Percentiles rank a stretch among this genome's conserved stretches.
Evolutionary conservation across 2,329 filamentous ascomycete genomes (phyloP).

Genomic region (Capronia epimyces): DNA sequence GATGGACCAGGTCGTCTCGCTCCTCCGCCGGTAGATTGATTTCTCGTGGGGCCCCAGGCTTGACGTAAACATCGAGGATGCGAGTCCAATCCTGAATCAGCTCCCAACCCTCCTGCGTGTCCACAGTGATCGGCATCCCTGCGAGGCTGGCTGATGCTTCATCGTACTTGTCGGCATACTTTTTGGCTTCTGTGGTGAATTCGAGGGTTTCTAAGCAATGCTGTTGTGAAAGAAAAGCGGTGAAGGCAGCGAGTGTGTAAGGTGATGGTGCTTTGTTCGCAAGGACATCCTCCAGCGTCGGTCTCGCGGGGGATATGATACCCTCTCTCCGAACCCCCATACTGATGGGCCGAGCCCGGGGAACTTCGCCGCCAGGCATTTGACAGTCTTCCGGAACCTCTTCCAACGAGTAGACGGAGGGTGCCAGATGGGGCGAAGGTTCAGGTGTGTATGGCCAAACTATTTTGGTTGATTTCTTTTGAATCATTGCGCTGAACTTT

Average conservation of each 20-base stretch:
- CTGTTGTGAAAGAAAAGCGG: conserved; percentile 93
- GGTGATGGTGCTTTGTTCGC: conserved; percentile 78
- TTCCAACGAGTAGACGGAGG: conserved; percentile 37
- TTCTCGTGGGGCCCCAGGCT: conserved; percentile 76
- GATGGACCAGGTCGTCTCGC: conserved; percentile 69
- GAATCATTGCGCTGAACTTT: conserved; percentile 29
- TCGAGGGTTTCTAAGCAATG: conserved; percentile 95
- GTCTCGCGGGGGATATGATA: conserved; percentile 50
- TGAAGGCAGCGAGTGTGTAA: conserved; percentile 88
- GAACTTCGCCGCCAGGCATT: conserved; percentile 38
- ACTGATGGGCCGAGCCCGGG: conserved; percentile 42
- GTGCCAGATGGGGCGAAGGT: conserved; percentile 43
- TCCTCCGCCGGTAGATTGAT: conserved; percentile 86
- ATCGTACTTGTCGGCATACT: conserved; percentile 67
- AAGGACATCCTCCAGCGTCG: conserved; percentile 80
- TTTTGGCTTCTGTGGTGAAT: conserved; percentile 88
- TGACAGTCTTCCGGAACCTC: conserved; percentile 40
- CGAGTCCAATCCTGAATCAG: conserved; percentile 80
- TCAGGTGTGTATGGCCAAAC: conserved; percentile 36
- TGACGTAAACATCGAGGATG: conserved; percentile 82
- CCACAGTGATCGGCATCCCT: conserved; percentile 44
- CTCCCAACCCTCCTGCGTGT: conserved; percentile 58
- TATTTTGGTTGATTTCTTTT: conserved; percentile 30
- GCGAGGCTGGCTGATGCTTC: conserved; percentile 49
- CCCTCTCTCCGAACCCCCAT: conserved; percentile 38